A percentile compares a stretch with the other conserved stretches of the same genome.
Evolutionary conservation across 2,329 filamentous ascomycete genomes (phyloP).

Genomic region (Herpotrichia juniperi): DNA sequence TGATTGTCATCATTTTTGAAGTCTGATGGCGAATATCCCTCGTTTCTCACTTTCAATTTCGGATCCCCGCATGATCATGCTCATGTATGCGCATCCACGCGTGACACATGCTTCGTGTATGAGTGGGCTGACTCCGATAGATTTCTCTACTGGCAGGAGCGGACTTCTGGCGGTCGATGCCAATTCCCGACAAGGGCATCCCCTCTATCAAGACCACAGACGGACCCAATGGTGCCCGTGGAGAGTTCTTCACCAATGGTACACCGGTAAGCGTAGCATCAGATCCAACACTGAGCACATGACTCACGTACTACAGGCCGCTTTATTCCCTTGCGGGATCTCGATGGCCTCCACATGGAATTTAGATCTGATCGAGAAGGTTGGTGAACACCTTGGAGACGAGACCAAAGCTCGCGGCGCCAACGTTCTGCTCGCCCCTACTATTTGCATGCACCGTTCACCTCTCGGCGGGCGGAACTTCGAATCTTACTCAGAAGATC

Average conservation of each 20-base stretch:
- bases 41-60: background rate
- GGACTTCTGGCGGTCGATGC: slow-evolving; percentile 73
- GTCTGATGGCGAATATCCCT: background rate
- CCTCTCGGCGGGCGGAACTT: slow-evolving; percentile 86
- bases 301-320: slow-evolving; percentile 59
- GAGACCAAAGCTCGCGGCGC: slow-evolving; percentile 77
- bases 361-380: slow-evolving; percentile 68
- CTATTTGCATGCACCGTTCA: slow-evolving; percentile 81
- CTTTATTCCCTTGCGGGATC: slow-evolving; percentile 79
- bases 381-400: slow-evolving; percentile 73
- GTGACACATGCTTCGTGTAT: slow-evolving; percentile 10
- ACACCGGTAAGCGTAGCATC: slow-evolving; percentile 43
- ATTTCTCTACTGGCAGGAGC: slow-evolving; percentile 55
- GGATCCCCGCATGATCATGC: background rate
- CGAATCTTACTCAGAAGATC: slow-evolving; percentile 86
- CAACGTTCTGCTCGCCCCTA: slow-evolving; percentile 76
- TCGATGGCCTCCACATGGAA: slow-evolving; percentile 84
- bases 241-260: slow-evolving; percentile 68
- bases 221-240: slow-evolving; percentile 72
- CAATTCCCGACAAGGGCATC: slow-evolving; percentile 64
- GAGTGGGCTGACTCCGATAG: slow-evolving; percentile 33
- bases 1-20: no score
- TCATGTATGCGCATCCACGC: slow-evolving; percentile 2
- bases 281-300: slow-evolving; percentile 2
- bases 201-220: slow-evolving; percentile 71